Evolutionary conservation across 2,329 filamentous ascomycete genomes (phyloP).

Genomic region (Colletotrichum tofieldiae): DNA sequence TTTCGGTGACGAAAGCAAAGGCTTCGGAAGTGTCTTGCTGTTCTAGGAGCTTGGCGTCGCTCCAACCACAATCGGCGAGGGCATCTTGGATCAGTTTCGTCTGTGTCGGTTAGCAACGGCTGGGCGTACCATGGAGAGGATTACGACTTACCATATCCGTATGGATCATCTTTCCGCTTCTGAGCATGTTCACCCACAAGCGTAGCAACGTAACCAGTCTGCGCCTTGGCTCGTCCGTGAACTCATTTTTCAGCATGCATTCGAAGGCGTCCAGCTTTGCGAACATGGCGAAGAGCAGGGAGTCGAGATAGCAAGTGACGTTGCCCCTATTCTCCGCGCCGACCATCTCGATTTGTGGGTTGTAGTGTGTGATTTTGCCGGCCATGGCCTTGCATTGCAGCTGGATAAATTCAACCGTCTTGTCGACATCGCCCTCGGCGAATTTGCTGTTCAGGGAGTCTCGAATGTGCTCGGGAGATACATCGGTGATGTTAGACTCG

Average conservation of each 20-base stretch:
- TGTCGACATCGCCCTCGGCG: slow-evolving; percentile 79
- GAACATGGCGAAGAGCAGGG: slow-evolving; percentile 96
- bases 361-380: slow-evolving; percentile 83
- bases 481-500: slow-evolving; percentile 62
- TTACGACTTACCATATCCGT: slow-evolving; percentile 79
- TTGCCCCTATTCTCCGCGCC: slow-evolving; percentile 89
- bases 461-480: slow-evolving; percentile 71
- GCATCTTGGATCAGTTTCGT: slow-evolving; percentile 87
- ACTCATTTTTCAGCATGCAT: slow-evolving; percentile 87
- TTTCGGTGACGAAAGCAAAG: slow-evolving; percentile 94
- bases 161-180: slow-evolving; percentile 87
- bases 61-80: slow-evolving; percentile 89
- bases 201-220: slow-evolving; percentile 85
- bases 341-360: slow-evolving; percentile 79
- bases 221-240: slow-evolving; percentile 79
- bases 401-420: slow-evolving; percentile 82
- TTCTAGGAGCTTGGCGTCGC: slow-evolving; percentile 80
- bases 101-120: slow-evolving; percentile 61
- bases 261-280: slow-evolving; percentile 91
- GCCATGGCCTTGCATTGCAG: slow-evolving; percentile 86
- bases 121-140: not conserved
- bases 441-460: slow-evolving; percentile 73
- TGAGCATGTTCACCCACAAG: slow-evolving; percentile 93
- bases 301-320: slow-evolving; percentile 96
- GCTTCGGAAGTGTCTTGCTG: slow-evolving; percentile 98